Percentiles rank a stretch among this genome's conserved stretches.
phyloP scores from a whole-genome alignment of 179 eudicot genomes.

The Drosera spatulata region DNA sequence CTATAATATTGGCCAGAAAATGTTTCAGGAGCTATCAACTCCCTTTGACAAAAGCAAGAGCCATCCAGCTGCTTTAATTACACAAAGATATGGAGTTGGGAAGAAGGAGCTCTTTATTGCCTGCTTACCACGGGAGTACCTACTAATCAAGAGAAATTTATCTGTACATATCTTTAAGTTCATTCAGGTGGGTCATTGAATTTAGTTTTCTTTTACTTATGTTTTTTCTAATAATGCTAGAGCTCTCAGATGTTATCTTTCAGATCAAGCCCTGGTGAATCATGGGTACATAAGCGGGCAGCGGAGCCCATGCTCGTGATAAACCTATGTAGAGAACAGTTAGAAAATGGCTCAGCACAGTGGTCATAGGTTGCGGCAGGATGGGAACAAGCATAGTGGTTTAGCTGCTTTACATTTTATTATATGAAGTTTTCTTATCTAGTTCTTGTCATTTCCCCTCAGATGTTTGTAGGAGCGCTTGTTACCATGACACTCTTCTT shows the following conservation, averaged over 20 bases:
- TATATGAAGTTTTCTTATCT: too few species aligned
- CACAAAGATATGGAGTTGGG: constrained; percentile 15
- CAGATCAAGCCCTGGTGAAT: too few species aligned
- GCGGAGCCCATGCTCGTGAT: too few species aligned
- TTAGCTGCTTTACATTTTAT: too few species aligned
- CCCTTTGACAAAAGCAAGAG: constrained; percentile 29
- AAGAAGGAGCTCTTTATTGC: constrained; percentile 31
- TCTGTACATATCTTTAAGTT: constrained; percentile 23
- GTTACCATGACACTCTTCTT: constrained; percentile 47
- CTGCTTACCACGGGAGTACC: constrained; percentile 19
- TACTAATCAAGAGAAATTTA: constrained; percentile 32
- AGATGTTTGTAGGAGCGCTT: constrained; percentile 28
- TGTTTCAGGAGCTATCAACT: constrained; percentile 12
- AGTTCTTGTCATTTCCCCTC: too few species aligned
- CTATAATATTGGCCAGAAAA: constrained; percentile 13
- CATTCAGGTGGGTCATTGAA: constrained; percentile 10
- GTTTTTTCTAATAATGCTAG: too few species aligned
- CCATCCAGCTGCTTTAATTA: constrained; percentile 30
- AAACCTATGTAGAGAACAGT: too few species aligned
- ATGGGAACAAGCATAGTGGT: too few species aligned
- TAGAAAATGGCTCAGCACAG: too few species aligned
- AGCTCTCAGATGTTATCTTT: too few species aligned
- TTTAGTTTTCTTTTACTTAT: background rate
- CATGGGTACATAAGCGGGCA: too few species aligned
- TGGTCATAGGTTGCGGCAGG: too few species aligned